Percentiles rank a stretch among this genome's conserved stretches.
Evolutionary conservation across 2,329 filamentous ascomycete genomes (phyloP).

Genomic region (Cladosporium cucumerinum): DNA sequence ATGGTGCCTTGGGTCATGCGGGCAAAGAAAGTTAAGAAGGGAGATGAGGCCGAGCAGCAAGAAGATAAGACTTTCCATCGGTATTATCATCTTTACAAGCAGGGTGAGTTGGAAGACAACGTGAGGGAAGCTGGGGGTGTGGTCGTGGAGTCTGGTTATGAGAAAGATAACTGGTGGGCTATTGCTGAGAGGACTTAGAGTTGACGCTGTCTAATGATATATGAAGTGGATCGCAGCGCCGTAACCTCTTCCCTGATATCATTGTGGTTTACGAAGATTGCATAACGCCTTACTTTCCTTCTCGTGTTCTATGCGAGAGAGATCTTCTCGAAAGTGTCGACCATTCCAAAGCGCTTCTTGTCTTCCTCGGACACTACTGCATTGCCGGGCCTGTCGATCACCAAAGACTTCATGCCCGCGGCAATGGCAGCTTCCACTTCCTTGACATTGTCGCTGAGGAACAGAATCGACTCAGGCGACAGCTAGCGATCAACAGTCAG

Average conservation of each 20-base stretch:
- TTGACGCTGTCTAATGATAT: not conserved
- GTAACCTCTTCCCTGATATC: not conserved
- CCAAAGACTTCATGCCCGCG: conserved; percentile 42
- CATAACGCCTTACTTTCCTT: not conserved
- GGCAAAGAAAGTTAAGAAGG: conserved; percentile 18
- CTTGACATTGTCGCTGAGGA: conserved; percentile 74
- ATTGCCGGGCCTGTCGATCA: conserved; percentile 65
- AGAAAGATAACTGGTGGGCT: conserved; percentile 98
- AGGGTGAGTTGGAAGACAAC: conserved; percentile 82
- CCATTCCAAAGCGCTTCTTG: conserved; percentile 27
- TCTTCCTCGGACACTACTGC: conserved; percentile 55
- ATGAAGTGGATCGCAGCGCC: not conserved
- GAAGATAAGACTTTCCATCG: conserved; percentile 66
- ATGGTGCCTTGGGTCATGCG: conserved; percentile 91
- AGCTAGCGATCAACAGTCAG: not conserved
- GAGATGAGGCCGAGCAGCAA: conserved; percentile 24
- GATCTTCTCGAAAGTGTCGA: conserved; percentile 28
- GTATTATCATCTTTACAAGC: conserved; percentile 89
- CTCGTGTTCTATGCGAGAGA: conserved; percentile 8
- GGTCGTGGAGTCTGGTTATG: conserved; percentile 80
- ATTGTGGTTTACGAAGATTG: not conserved
- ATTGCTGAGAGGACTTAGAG: conserved; percentile 45
- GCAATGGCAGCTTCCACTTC: conserved; percentile 46
- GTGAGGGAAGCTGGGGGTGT: conserved; percentile 69
- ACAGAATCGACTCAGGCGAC: conserved; percentile 46